These are phyloP conservation scores for Gyromitra esculenta DNA, from an alignment of 2,329 filamentous ascomycete species.

Conservation along the genomic window DNA sequence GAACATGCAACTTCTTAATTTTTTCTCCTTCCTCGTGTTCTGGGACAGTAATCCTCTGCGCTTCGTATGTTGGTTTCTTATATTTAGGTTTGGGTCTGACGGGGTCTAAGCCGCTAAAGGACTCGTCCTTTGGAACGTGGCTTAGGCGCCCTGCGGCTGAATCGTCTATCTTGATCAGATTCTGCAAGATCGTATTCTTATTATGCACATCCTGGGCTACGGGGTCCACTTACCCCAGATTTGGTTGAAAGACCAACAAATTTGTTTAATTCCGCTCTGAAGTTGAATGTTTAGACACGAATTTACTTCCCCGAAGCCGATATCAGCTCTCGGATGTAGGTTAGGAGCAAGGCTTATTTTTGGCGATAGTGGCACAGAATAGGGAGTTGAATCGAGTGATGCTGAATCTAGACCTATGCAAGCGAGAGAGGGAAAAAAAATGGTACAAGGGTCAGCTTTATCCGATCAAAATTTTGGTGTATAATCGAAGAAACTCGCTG, in stretches of 20 bases:
- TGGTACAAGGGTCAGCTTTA: conserved; percentile 47
- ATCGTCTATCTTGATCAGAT: conserved; percentile 48
- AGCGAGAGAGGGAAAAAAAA: conserved; percentile 32
- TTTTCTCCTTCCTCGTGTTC: neutral
- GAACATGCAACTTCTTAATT: conserved; percentile 41
- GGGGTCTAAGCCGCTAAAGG: conserved; percentile 48
- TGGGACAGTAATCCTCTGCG: neutral
- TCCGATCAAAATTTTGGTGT: conserved; percentile 43
- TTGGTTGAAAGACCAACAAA: conserved; percentile 33
- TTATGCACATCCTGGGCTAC: conserved; percentile 25
- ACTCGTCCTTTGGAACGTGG: conserved; percentile 44
- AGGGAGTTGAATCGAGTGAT: conserved; percentile 44
- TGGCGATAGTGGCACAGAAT: conserved; percentile 35
- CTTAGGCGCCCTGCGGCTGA: conserved; percentile 43
- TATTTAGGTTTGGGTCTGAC: conserved; percentile 40
- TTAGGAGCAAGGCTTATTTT: conserved; percentile 33
- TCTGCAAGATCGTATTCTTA: conserved; percentile 35
- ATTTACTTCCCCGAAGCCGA: conserved; percentile 35
- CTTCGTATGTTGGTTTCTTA: conserved; percentile 34
- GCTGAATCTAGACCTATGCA: conserved; percentile 43
- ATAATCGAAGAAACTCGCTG: conserved; percentile 38
- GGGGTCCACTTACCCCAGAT: conserved; percentile 42
- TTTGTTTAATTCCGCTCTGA: conserved; percentile 28
- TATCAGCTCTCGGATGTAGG: conserved; percentile 35
- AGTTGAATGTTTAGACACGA: conserved; percentile 31